A percentile compares a stretch with the other conserved stretches of the same genome.
Conservation (phyloP, 176 grass and related monocot genomes). For the Paspalum vaginatum region DNA sequence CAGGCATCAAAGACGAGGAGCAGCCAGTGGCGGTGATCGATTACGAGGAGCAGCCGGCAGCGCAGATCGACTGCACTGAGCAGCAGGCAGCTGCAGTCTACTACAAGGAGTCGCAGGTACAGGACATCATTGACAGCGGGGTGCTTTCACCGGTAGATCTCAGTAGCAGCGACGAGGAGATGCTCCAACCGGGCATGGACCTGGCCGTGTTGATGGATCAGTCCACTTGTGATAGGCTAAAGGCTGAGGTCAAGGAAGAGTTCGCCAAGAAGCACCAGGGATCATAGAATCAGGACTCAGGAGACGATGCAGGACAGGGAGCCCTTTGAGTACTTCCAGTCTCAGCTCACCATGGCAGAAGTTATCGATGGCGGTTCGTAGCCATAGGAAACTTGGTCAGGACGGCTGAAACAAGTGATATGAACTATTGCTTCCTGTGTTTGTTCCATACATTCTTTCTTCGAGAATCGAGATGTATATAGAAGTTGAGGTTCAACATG, state of each 20-base stretch:
- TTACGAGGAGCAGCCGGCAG: neutral
- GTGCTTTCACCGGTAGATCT: too few relatives aligned
- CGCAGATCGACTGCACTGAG: neutral
- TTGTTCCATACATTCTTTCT: constrained; percentile 1
- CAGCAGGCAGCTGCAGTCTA: neutral
- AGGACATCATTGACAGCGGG: neutral
- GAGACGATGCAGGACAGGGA: neutral
- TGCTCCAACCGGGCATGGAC: neutral
- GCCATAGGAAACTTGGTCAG: neutral
- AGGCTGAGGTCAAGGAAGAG: neutral
- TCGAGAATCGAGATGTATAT: neutral
- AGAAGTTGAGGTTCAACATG: neutral
- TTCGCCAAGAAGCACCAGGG: neutral
- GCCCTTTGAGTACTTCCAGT: neutral
- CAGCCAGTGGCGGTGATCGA: neutral
- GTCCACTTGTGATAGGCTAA: neutral
- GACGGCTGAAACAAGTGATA: neutral
- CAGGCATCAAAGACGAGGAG: neutral
- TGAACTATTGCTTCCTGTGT: neutral
- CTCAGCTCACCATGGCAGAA: neutral
- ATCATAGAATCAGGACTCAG: neutral
- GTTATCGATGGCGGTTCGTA: neutral
- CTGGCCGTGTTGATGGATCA: neutral
- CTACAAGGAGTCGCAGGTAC: neutral
- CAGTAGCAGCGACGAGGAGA: neutral